Evolutionary conservation across 495 filamentous ascomycete species (phyloP).

Genomic region (Penicillium subrubescens): DNA sequence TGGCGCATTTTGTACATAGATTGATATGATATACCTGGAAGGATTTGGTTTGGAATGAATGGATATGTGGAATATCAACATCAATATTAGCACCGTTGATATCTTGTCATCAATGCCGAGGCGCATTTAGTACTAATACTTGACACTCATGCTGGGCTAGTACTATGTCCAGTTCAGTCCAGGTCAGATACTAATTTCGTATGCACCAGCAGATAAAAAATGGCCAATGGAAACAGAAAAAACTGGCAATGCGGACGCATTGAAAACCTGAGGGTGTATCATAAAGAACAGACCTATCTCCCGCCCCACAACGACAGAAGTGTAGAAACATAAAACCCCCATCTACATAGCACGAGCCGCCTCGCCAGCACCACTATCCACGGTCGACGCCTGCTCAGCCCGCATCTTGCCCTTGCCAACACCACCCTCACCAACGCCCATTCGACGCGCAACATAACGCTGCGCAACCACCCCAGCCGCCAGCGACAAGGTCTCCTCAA

Average conservation of each 20-base stretch:
- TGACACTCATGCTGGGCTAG: no score
- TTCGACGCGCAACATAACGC: slow-evolving; percentile 89
- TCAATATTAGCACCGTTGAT: slow-evolving; percentile 14
- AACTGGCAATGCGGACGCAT: background rate
- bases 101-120: background rate
- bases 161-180: background rate
- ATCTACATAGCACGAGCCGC: slow-evolving; percentile 69
- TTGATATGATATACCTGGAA: background rate
- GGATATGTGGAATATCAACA: background rate
- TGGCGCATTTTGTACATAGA: slow-evolving; percentile 17
- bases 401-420: slow-evolving; percentile 73
- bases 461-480: slow-evolving; percentile 88
- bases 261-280: slow-evolving; percentile 24
- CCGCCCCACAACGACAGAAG: background rate
- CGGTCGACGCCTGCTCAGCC: slow-evolving; percentile 66
- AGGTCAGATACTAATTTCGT: background rate
- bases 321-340: slow-evolving; percentile 3
- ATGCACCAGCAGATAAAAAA: background rate
- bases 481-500: slow-evolving; percentile 84
- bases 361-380: slow-evolving; percentile 78
- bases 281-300: slow-evolving; percentile 15
- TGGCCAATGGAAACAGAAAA: background rate
- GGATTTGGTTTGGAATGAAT: background rate
- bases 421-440: slow-evolving; percentile 90
- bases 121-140: background rate